Percentiles rank a stretch among this genome's conserved stretches.
Conservation (phyloP, 495 filamentous ascomycete genomes). For the Parathielavia appendiculata region DNA sequence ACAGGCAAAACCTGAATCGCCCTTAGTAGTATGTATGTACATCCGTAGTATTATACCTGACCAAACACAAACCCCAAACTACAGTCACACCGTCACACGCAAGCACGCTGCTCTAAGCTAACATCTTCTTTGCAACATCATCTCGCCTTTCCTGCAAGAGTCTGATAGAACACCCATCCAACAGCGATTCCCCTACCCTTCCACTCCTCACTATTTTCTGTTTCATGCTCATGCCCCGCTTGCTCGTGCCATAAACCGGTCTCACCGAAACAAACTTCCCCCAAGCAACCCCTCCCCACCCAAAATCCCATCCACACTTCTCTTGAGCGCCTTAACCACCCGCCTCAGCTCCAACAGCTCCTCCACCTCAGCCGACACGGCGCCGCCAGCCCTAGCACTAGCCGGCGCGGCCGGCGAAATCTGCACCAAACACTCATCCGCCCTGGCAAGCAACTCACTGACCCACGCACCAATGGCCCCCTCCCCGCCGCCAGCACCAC, state of each 20-base stretch:
- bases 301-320: conserved; percentile 25
- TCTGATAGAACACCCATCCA: background rate
- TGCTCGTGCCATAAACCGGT: background rate
- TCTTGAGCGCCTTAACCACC: conserved; percentile 22
- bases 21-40: background rate
- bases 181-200: background rate
- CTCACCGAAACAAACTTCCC: conserved; percentile 26
- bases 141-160: background rate
- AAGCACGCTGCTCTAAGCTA: background rate
- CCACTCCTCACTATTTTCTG: background rate
- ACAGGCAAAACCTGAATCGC: background rate
- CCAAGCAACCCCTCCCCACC: conserved; percentile 14
- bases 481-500: conserved; percentile 16
- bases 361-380: conserved; percentile 20
- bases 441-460: conserved; percentile 37
- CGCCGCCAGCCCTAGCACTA: conserved; percentile 7
- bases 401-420: conserved; percentile 3
- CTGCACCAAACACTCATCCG: conserved; percentile 35
- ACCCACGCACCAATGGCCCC: conserved; percentile 38
- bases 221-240: background rate
- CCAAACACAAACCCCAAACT: conserved; percentile 2
- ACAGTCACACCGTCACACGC: background rate
- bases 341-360: conserved; percentile 28
- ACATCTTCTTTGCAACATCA: background rate
- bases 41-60: background rate